Evolutionary conservation across 106 monocot species (phyloP).

Genomic region (Vanilla planifolia): DNA sequence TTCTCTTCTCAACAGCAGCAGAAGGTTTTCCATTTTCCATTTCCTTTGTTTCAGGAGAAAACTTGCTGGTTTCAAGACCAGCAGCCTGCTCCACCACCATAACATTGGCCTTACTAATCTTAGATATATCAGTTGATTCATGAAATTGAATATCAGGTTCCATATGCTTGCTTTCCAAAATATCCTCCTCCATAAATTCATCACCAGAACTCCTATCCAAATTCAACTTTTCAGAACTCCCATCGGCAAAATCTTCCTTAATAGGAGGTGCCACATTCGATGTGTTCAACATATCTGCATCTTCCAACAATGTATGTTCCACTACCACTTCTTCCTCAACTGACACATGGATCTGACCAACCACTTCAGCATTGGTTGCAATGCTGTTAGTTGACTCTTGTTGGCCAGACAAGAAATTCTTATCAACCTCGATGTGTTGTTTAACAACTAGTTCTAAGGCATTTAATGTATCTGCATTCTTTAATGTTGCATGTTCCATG

Average conservation of each 20-base stretch:
- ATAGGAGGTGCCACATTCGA: constrained; percentile 25
- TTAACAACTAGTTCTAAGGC: too few relatives aligned
- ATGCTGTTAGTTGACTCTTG: too few relatives aligned
- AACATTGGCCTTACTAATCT: constrained; percentile 18
- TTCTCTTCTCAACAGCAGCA: constrained; percentile 54
- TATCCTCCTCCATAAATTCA: constrained; percentile 79
- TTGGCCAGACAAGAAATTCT: too few relatives aligned
- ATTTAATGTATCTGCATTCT: too few relatives aligned
- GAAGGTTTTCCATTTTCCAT: constrained; percentile 21
- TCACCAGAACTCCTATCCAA: constrained; percentile 76
- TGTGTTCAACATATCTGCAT: background rate
- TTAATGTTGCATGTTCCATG: too few relatives aligned
- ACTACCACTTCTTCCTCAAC: too few relatives aligned
- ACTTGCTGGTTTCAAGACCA: constrained; percentile 14
- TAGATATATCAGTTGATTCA: constrained; percentile 21
- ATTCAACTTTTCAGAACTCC: constrained; percentile 57
- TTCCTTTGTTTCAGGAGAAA: constrained; percentile 21
- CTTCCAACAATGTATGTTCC: too few relatives aligned
- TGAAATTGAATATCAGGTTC: constrained; percentile 23
- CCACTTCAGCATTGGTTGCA: constrained; percentile 21
- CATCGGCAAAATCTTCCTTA: constrained; percentile 33
- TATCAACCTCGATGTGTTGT: too few relatives aligned
- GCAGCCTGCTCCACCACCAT: constrained; percentile 10
- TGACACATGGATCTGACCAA: too few relatives aligned
- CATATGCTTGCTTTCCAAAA: constrained; percentile 40